These are phyloP conservation scores for Thuidium tamariscinum DNA, from an alignment of 225 moss, liverwort and hornwort species.

Conservation along the genomic window DNA sequence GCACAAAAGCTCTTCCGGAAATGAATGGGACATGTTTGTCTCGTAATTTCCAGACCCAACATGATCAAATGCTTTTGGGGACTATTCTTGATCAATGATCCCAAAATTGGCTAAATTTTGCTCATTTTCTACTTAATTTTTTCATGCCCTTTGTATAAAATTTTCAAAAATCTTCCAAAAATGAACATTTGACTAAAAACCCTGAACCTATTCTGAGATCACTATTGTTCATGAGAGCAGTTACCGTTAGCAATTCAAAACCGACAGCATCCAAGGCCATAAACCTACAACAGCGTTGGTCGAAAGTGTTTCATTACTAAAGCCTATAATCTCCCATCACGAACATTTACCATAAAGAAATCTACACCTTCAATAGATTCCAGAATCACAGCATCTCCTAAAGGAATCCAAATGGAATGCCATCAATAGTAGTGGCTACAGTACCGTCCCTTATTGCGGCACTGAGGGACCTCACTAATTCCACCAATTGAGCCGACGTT, in stretches of 20 bases:
- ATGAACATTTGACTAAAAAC: no score
- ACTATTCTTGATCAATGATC: no score
- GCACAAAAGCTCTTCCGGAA: no score
- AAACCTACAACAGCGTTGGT: neutral
- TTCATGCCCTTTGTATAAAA: no score
- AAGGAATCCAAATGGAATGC: neutral
- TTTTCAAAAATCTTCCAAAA: no score
- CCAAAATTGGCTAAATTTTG: no score
- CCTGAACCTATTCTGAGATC: neutral
- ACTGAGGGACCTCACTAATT: neutral
- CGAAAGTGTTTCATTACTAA: neutral
- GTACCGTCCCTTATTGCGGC: neutral
- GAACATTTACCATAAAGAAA: neutral
- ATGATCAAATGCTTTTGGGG: neutral
- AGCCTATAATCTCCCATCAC: neutral
- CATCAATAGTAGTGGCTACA: neutral
- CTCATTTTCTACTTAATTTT: no score
- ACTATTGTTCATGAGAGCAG: no score
- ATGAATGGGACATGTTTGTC: no score
- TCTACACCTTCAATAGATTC: fast-evolving
- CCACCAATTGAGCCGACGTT: constrained; percentile 4
- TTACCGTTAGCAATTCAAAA: neutral
- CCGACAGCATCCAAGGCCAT: no score
- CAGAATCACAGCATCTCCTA: neutral
- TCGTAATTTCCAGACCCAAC: no score